A percentile compares a stretch with the other conserved stretches of the same genome.
These are phyloP conservation scores for Fomitopsis schrenkii DNA, from an alignment of 1,284 basidiomycete species.

Conservation along the genomic window DNA sequence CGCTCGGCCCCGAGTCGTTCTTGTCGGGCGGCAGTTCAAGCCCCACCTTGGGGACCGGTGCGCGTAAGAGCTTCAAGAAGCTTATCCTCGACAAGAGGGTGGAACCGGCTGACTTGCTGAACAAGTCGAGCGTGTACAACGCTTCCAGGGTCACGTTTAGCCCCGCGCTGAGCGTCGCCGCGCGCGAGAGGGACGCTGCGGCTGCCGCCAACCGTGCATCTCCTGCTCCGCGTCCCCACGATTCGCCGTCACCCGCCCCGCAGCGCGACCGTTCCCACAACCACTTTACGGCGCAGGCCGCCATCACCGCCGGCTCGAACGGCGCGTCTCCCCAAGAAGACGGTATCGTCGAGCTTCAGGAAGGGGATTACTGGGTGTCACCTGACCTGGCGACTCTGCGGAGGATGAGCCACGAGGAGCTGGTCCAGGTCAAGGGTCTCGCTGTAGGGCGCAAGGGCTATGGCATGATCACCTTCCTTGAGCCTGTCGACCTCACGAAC, in stretches of 20 bases:
- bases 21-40: slow-evolving; percentile 57
- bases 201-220: slow-evolving; percentile 15
- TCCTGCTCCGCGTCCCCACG: slow-evolving; percentile 21
- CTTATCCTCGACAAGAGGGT: slow-evolving; percentile 84
- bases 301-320: slow-evolving; percentile 6
- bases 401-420: slow-evolving; percentile 65
- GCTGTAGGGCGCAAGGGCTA: slow-evolving; percentile 88
- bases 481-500: slow-evolving; percentile 90
- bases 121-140: slow-evolving; percentile 44
- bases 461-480: slow-evolving; percentile 87
- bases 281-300: slow-evolving; percentile 44
- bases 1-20: slow-evolving; percentile 49
- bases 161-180: slow-evolving; percentile 66
- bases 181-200: slow-evolving; percentile 61
- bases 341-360: slow-evolving; percentile 44
- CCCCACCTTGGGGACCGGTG: slow-evolving; percentile 66
- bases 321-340: slow-evolving; percentile 15
- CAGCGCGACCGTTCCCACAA: slow-evolving; percentile 35
- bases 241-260: slow-evolving; percentile 36
- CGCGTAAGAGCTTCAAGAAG: slow-evolving; percentile 89
- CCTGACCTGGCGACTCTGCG: slow-evolving; percentile 74
- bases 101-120: slow-evolving; percentile 66
- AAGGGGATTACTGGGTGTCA: slow-evolving; percentile 88
- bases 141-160: slow-evolving; percentile 63
- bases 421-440: slow-evolving; percentile 71